Conservation (phyloP, 768 basidiomycete genomes). For the Amanita muscaria region DNA sequence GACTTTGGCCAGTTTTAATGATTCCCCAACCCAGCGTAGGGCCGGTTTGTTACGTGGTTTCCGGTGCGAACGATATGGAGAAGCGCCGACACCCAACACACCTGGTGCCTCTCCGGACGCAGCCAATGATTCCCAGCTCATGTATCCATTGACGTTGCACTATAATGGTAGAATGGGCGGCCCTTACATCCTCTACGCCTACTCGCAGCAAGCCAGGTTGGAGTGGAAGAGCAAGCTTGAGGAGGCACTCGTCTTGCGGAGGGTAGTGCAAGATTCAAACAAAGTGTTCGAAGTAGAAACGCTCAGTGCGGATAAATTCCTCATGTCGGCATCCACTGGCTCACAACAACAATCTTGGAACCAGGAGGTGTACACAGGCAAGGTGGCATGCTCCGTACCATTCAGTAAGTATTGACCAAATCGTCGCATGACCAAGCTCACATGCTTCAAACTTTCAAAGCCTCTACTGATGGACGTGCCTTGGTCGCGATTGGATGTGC, state of each 20-base stretch:
- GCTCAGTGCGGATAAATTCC: slow-evolving; percentile 81
- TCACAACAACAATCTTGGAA: slow-evolving; percentile 51
- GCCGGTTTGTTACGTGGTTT: slow-evolving; percentile 57
- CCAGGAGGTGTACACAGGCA: slow-evolving; percentile 65
- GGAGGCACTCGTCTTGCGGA: slow-evolving; percentile 78
- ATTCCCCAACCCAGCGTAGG: slow-evolving; percentile 61
- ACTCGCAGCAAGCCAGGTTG: slow-evolving; percentile 54
- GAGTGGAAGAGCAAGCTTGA: slow-evolving; percentile 93
- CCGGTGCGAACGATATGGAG: slow-evolving; percentile 26
- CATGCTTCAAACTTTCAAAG: slow-evolving; percentile 57
- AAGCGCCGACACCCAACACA: slow-evolving; percentile 6
- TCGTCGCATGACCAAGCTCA: slow-evolving; percentile 24
- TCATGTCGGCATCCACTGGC: slow-evolving; percentile 52
- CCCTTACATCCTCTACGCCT: slow-evolving; percentile 75
- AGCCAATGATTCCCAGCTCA: slow-evolving; percentile 51
- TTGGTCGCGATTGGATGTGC: slow-evolving; percentile 87
- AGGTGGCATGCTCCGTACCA: slow-evolving; percentile 91
- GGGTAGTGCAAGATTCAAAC: slow-evolving; percentile 84
- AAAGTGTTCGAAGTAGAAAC: slow-evolving; percentile 94
- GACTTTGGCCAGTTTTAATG: slow-evolving; percentile 72
- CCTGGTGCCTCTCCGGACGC: slow-evolving; percentile 18
- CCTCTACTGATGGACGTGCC: slow-evolving; percentile 70
- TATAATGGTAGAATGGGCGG: slow-evolving; percentile 85
- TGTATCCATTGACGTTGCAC: slow-evolving; percentile 83
- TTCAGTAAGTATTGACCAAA: slow-evolving; percentile 48